Conservation (phyloP, 176 grass and related monocot species). For the Elymus sibiricus region DNA sequence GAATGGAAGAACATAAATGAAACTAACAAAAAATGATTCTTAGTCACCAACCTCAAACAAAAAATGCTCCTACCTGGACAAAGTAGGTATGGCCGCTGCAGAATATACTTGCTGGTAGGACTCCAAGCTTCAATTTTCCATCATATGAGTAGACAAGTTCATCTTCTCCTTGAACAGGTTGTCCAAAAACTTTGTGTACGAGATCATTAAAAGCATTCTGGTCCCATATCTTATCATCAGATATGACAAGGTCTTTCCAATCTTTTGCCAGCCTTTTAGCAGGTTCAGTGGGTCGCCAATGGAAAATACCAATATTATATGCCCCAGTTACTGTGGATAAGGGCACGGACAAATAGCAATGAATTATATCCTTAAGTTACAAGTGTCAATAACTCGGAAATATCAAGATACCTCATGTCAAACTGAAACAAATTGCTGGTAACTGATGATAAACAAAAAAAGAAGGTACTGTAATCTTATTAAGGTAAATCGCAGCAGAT, state of each 20-base stretch:
- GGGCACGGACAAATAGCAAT: not conserved
- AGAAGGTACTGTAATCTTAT: not conserved
- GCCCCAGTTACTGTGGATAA: conserved; percentile 70
- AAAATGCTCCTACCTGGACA: conserved; percentile 66
- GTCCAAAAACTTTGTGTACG: conserved; percentile 58
- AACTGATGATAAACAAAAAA: not conserved
- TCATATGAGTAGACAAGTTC: conserved; percentile 86
- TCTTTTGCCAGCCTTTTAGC: conserved; percentile 89
- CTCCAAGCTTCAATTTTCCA: conserved; percentile 87
- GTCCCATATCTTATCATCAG: conserved; percentile 89
- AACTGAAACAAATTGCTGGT: not conserved
- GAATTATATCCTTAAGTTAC: conserved; percentile 14
- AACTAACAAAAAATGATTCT: not conserved
- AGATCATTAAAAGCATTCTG: conserved; percentile 96
- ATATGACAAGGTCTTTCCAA: conserved; percentile 82
- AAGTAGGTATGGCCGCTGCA: conserved; percentile 98
- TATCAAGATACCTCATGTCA: not conserved
- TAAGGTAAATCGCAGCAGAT: not conserved
- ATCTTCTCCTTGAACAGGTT: conserved; percentile 56
- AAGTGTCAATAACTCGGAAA: not conserved
- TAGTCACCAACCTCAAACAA: conserved; percentile 24
- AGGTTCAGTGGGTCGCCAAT: conserved; percentile 87
- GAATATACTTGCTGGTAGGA: conserved; percentile 97
- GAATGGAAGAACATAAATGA: not conserved
- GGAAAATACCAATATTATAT: conserved; percentile 94